phyloP scores from a whole-genome alignment of 148 eudicot species.

The Pharnaceum exiguum region DNA sequence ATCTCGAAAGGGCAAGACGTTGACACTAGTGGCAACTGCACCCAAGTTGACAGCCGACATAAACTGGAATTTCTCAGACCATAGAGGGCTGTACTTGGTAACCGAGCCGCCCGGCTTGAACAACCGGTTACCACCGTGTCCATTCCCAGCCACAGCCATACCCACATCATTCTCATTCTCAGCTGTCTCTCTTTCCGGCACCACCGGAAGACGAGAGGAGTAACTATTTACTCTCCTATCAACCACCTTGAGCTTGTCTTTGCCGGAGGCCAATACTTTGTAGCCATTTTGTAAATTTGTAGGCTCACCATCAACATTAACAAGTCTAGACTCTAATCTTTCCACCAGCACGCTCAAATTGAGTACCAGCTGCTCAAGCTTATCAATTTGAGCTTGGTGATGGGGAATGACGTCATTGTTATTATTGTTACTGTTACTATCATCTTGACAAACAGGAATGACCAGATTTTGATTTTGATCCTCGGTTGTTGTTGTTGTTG shows the following conservation, averaged over 20 bases:
- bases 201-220: constrained; percentile 4
- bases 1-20: constrained; percentile 68
- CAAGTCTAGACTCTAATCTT: constrained; percentile 59
- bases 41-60: constrained; percentile 74
- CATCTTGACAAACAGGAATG: background rate
- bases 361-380: constrained; percentile 58
- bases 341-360: constrained; percentile 57
- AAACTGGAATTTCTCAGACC: constrained; percentile 87
- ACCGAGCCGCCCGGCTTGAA: constrained; percentile 33
- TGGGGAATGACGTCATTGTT: background rate
- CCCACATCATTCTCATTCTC: constrained; percentile 19
- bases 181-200: background rate
- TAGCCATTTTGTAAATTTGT: constrained; percentile 13
- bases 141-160: background rate
- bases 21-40: constrained; percentile 55
- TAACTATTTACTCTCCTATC: constrained; percentile 4
- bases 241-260: constrained; percentile 7
- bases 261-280: background rate
- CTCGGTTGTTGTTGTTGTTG: too few relatives aligned
- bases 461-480: constrained; percentile 20
- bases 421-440: background rate
- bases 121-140: constrained; percentile 17
- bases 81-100: constrained; percentile 64
- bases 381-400: constrained; percentile 62
- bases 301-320: too few relatives aligned